Base-by-base conservation (phyloP, 768 basidiomycete species). In the Tylopilus felleus region DNA sequence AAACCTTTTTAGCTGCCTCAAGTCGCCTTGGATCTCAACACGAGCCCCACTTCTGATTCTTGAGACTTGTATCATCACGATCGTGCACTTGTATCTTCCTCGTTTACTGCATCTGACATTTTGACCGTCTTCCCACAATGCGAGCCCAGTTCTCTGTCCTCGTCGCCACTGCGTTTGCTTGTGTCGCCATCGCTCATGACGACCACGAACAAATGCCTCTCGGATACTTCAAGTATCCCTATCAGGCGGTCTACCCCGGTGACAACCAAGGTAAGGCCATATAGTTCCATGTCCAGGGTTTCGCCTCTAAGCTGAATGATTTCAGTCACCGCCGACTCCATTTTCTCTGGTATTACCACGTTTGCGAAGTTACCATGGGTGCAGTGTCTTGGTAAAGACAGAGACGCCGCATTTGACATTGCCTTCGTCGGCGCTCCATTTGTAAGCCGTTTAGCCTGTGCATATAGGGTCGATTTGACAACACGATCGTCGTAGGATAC, bases 341-440 rank as follows among this genome's bases (percentile, higher is more conserved):
- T 87, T 33, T 94, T 93, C 71, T 84, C 87, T 43, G 92, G 92
- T 9, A 86, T 92, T 31, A 82, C 84, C 2, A 90, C 90, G 3
- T 95, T 93, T 66, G 92, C 93, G 17, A 92, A 80, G 68, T 77
- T 95, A n/a, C 90, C 90, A 25, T 92, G 88, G 82, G 78, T 84
- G 1, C 81, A 85, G 59, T 93, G 92, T 67, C 80, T 93, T 47
- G 83, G 82, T 40, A 79, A 78, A 57, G 81, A 86, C 51, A 77
- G 67, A 43, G 64, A 82, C 49, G 67, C 74, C 28, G 68, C 77
- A 1, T 85, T 90, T 60, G 93, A 95, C 69, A 85, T 95, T 51
- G 91, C 89, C 22, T 82, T 95, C 67, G 71, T 94, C 38, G 92
- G 87, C 28, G 87, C 86, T 38, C 87, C 86, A 1, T 89, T 90